Base-by-base conservation (phyloP, 768 basidiomycete species). In the Leucocoprinus sp. region DNA sequence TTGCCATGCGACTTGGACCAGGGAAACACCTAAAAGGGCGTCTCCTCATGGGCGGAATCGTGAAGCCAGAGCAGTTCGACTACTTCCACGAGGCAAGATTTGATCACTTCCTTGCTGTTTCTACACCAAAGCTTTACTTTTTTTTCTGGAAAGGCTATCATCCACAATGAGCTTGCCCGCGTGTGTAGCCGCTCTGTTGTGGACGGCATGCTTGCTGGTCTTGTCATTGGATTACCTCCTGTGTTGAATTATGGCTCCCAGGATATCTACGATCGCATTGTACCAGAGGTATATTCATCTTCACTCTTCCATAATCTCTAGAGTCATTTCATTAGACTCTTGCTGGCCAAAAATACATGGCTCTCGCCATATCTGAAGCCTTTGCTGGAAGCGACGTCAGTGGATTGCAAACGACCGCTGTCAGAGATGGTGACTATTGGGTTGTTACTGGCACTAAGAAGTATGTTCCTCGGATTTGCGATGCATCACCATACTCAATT, bases 361-460 rank as follows among this genome's bases (percentile, higher is more conserved):
- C 82, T 6, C 70, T 98, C 26, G 95, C 95, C 7, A 90, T 98
- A 56, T 84, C 82, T 37, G 95, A 98, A 64, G 90, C 93, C 0
- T 95, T 93, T 53, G 93, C 92, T 2, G 88, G 88, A 14, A 87
- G 84, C 54, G 88, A 92, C 53, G 89, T 92, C 2, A 64, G 77
- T 40, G 91, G 93, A 2, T 55, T 93, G 27, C 91, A 79, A 70
- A 97, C 84, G 47, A 84, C 82, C 1, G 93, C 93, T 0, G 76
- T 78, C 45, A 78, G 79, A 46, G 91, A 95, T 55, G 93, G 91
- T 1, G 80, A 87, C 53, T 67, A 82, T 33, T 95, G 86, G 84
- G 73, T 92, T 9, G 82, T 97, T 51, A 89, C 82, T 33, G 95
- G 95, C 14, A 93, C 91, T 5, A 97, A 97, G 64, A 95, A 95